These are phyloP conservation scores for Pistacia atlantica DNA, from an alignment of 345 rosid genomes.

Conservation along the genomic window DNA sequence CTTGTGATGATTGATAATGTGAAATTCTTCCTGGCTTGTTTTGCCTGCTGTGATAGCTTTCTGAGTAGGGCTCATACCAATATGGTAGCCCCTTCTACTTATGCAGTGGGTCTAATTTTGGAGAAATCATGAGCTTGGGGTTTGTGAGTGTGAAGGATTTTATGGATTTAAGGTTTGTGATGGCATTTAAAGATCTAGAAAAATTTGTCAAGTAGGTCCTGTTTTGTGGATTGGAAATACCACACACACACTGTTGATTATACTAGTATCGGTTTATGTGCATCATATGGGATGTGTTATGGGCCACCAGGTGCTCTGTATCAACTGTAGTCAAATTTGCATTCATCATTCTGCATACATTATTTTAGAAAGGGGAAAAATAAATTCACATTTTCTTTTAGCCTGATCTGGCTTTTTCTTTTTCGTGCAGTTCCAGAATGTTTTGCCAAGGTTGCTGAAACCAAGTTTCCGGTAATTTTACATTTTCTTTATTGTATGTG, in stretches of 20 bases:
- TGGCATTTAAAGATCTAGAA: not conserved
- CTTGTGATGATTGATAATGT: not conserved
- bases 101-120: not conserved
- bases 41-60: not conserved
- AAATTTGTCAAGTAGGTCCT: not conserved
- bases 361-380: too few relatives aligned
- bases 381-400: not conserved
- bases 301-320: not conserved
- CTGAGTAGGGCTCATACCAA: not conserved
- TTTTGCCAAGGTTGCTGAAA: conserved; percentile 72
- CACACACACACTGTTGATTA: not conserved
- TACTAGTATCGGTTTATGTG: not conserved
- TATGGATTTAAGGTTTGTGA: not conserved
- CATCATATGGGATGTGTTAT: not conserved
- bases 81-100: not conserved
- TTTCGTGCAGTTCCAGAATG: conserved; percentile 69
- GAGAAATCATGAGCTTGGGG: not conserved
- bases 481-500: conserved; percentile 22
- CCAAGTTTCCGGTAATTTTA: conserved; percentile 75
- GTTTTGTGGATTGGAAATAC: conserved; percentile 4
- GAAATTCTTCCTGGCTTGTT: not conserved
- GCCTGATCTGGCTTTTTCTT: conserved; percentile 34
- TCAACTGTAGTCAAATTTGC: not conserved
- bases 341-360: not conserved
- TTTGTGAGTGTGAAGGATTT: not conserved